Evolutionary conservation across 805 yeast genomes (phyloP), one percentile per base, ranked within the genome.

Genomic region (Vanderwaltozyma yarrowii): DNA sequence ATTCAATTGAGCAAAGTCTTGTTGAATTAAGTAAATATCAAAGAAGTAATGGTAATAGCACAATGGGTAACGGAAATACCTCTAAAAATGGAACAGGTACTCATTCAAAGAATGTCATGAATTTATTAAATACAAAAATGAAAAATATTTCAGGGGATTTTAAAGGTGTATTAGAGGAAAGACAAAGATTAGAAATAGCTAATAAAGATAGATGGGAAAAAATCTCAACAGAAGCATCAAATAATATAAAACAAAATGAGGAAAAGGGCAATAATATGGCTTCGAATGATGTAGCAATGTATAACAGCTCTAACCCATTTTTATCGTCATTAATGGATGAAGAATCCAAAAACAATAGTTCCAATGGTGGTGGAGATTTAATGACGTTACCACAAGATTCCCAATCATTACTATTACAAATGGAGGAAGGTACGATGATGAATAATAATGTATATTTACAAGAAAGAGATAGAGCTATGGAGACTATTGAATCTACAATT

Each of bases 401-500:
- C 21, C 82, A 89, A 28, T 95, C 87, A 51, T 80, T 83, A 49
- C 60, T 86, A 49, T 67, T 84, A 52, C 63, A 88, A 59, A 69
- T 87, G 52, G 96, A 89, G 51, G 95, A 88, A 59, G 94, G 86
- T 49, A 77, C 76, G 46, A 20, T 49, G 25, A 36, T 39, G 34
- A 64, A 66, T 30, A 71, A 68, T 42, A 64, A 64, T 41, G 70
- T 70, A 39, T 92, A 92, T 55, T 65, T 88, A 39, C 89, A 79
- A 51, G 92, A 82, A 48, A 72, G 98, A 52, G 80, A 78, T 50
- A 60, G 78, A 33, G 98, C 98, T 0, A 96, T 92, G 36, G 97
- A 89, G 56, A 85, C 96, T 0, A 92, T 92, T 36, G 98, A 92
- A 58, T 73, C 86, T n/a, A 92, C 98, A 0, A 92, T 92, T 44